A percentile compares a stretch with the other conserved stretches of the same genome.
These are phyloP conservation scores for Globisporangium echinulatum DNA, from an alignment of 352 stramenopile genomes.

Conservation along the genomic window DNA sequence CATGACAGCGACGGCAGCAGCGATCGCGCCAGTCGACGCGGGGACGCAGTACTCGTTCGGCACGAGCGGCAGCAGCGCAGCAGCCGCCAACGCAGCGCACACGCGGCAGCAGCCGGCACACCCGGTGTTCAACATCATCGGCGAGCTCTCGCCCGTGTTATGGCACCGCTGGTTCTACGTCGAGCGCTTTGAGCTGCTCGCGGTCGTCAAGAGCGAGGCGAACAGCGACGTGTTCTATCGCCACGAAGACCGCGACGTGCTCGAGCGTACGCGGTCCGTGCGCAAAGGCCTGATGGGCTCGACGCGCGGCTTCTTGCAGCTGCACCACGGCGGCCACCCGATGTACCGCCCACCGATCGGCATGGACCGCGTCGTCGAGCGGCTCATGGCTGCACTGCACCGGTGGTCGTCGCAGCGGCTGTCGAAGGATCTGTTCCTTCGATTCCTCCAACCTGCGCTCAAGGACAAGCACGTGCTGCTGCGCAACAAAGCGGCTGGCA, in stretches of 20 bases:
- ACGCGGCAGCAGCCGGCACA: slow-evolving; percentile 50
- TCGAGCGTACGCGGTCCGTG: slow-evolving; percentile 23
- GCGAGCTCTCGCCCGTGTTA: slow-evolving; percentile 76
- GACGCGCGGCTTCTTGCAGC: slow-evolving; percentile 27
- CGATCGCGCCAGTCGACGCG: slow-evolving; percentile 28
- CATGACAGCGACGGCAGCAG: slow-evolving; percentile 64
- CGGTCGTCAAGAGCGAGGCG: slow-evolving; percentile 59
- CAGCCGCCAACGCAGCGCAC: slow-evolving; percentile 22
- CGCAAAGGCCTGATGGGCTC: slow-evolving; percentile 19
- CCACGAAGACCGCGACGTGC: slow-evolving; percentile 24
- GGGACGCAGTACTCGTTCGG: slow-evolving; percentile 69
- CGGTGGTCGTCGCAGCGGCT: slow-evolving; percentile 79
- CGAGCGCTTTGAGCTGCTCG: slow-evolving; percentile 80
- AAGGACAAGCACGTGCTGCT: slow-evolving; percentile 10
- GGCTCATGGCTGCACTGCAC: slow-evolving; percentile 44
- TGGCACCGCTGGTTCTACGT: slow-evolving; percentile 90
- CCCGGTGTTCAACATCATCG: slow-evolving; percentile 88
- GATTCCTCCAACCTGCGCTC: slow-evolving; percentile 39
- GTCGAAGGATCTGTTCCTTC: slow-evolving; percentile 73
- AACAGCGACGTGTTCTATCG: slow-evolving; percentile 65
- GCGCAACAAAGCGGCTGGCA: slow-evolving; percentile 15
- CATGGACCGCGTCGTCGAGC: slow-evolving; percentile 49
- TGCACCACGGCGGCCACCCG: slow-evolving; percentile 18
- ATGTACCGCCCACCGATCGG: slow-evolving; percentile 38
- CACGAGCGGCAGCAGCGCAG: slow-evolving; percentile 28